phyloP scores from a whole-genome alignment of 2,329 filamentous ascomycete genomes.

The Trichoderma sp. region DNA sequence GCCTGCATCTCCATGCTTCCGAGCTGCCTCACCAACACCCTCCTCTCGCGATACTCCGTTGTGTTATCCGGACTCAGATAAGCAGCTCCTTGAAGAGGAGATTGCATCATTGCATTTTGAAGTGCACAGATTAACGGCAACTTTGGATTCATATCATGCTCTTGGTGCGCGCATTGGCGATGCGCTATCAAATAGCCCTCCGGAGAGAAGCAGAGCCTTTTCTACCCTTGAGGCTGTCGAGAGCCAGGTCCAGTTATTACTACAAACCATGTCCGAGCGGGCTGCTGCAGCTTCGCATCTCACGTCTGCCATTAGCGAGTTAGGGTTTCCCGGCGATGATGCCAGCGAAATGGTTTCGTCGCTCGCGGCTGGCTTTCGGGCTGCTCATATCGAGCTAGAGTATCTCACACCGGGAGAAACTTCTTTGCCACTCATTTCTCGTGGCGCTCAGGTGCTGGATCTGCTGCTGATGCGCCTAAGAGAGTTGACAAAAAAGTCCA shows the following conservation, averaged over 20 bases:
- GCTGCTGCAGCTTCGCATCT: slow-evolving; percentile 47
- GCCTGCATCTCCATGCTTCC: slow-evolving; percentile 39
- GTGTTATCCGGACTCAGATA: slow-evolving; percentile 42
- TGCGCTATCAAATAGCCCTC: slow-evolving; percentile 32
- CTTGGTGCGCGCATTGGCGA: slow-evolving; percentile 39
- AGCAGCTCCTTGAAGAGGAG: slow-evolving; percentile 44
- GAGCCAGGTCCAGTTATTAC: slow-evolving; percentile 40
- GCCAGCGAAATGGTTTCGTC: slow-evolving; percentile 48
- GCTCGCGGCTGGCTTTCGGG: slow-evolving; percentile 50
- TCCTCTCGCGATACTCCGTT: slow-evolving; percentile 41
- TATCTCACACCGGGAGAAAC: slow-evolving; percentile 60
- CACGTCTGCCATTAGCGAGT: slow-evolving; percentile 41
- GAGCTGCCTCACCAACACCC: slow-evolving; percentile 19
- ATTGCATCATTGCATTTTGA: slow-evolving; percentile 49
- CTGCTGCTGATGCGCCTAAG: slow-evolving; percentile 51
- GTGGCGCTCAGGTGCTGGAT: slow-evolving; percentile 55
- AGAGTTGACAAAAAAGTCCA: slow-evolving; percentile 44
- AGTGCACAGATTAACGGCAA: slow-evolving; percentile 45
- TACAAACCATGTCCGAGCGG: slow-evolving; percentile 47
- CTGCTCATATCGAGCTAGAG: slow-evolving; percentile 59
- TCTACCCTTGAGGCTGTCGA: slow-evolving; percentile 37
- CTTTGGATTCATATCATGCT: slow-evolving; percentile 46
- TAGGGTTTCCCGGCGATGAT: slow-evolving; percentile 52
- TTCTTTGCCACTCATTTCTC: slow-evolving; percentile 49
- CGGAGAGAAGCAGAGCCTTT: slow-evolving; percentile 9